Percentiles rank a stretch among this genome's conserved stretches.
phyloP scores from a whole-genome alignment of 805 yeast species.

The Candida koratica region DNA sequence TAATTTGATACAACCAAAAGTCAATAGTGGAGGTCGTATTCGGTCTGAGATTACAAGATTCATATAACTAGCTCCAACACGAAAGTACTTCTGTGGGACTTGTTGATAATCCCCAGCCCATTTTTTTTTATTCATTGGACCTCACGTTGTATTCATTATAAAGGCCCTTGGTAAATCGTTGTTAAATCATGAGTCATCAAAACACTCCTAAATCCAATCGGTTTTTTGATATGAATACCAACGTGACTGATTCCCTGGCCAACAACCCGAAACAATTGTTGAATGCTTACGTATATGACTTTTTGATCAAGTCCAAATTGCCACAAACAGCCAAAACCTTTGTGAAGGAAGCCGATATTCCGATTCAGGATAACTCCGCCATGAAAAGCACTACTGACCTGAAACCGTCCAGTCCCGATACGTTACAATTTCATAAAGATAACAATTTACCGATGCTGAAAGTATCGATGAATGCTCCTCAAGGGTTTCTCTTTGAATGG shows the following conservation, averaged over 20 bases:
- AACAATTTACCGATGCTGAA: constrained; percentile 47
- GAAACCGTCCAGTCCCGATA: constrained; percentile 9
- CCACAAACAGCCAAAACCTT: constrained; percentile 71
- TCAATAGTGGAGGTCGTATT: constrained; percentile 5
- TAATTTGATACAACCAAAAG: background rate
- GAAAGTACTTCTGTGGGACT: no score
- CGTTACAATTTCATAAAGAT: constrained; percentile 30
- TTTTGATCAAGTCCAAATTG: constrained; percentile 68
- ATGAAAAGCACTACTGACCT: background rate
- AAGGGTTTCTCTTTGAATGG: constrained; percentile 88
- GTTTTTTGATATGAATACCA: constrained; percentile 8
- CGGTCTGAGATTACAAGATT: constrained; percentile 1
- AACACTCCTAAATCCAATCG: constrained; percentile 29
- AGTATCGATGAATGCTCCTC: constrained; percentile 74
- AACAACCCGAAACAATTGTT: constrained; percentile 54
- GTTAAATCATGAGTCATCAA: constrained; percentile 30
- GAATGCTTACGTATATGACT: constrained; percentile 85
- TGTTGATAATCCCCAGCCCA: no score
- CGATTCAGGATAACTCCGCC: constrained; percentile 16
- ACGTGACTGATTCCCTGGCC: constrained; percentile 41
- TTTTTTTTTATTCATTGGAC: no score
- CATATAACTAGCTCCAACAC: no score
- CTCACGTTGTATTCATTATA: no score
- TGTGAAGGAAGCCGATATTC: constrained; percentile 71
- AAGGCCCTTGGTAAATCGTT: background rate